Evolutionary conservation across 2,329 filamentous ascomycete species (phyloP), one percentile per base, ranked within the genome.

Genomic region (Mariannaea elegans): DNA sequence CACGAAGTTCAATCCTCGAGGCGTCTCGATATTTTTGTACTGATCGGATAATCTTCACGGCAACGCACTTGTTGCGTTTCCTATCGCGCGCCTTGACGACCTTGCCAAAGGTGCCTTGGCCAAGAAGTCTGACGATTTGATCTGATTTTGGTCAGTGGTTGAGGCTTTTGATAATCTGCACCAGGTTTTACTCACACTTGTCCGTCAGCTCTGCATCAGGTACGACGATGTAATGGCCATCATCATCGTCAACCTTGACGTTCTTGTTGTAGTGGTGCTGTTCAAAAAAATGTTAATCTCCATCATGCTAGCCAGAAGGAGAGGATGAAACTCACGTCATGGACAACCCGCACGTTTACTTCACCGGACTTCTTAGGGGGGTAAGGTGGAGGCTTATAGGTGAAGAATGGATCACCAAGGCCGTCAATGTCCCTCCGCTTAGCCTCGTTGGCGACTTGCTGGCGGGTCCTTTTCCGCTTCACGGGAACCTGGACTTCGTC

Each of bases 11-110:
- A 70, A 99, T 99, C 65, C 93, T 88, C 8, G 92, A 97, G 32
- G 95, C 95, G 78, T 99, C 95, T 45, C 95, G 90, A 74, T 99
- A 99, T 76, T 99, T 99, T 73, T 97, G 95, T 12, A 99, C 95
- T 1, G 95, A 97, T 68, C 95, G 90, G 66, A 99, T 98, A 76
- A 99, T 97, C 77, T 99, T 99, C 77, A 99, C 93, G 31, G 95
- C 95, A 36, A 97, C 96, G 5, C 83, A 75, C 74, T 94, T 92
- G 67, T 90, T 90, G 64, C 88, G 89, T 70, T 86, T 86, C 61
- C 87, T 87, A 74, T 99, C 95, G 68, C 87, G 89, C 51, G 95
- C 95, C 76, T 97, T 91, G 16, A 99, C 95, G 14, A 99, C 95
- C 77, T 99, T 99, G 73, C 95, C 95, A 74, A 99, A 99, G 0